These are phyloP conservation scores for Sphagnum fallax DNA, from an alignment of 228 moss, liverwort and hornwort species.

Conservation along the genomic window DNA sequence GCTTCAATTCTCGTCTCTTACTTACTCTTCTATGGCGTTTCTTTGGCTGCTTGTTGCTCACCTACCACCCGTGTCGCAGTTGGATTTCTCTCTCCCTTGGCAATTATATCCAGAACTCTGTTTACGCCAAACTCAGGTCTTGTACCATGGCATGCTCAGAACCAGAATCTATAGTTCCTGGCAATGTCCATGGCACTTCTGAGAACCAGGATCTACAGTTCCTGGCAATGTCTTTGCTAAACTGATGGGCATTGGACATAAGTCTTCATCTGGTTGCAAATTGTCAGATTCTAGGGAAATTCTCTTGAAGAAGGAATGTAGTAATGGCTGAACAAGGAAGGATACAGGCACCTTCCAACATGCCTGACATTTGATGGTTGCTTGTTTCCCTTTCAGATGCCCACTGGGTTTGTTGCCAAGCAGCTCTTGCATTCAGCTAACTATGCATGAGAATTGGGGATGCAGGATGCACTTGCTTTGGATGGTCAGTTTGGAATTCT, in stretches of 20 bases:
- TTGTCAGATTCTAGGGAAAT: not conserved
- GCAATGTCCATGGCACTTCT: not conserved
- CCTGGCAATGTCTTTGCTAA: not conserved
- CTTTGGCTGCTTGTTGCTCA: not conserved
- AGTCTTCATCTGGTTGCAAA: not conserved
- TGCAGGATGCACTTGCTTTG: slow-evolving; percentile 63
- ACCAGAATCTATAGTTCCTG: too few species aligned
- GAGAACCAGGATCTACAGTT: not conserved
- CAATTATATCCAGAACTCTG: not conserved
- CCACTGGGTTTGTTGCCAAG: not conserved
- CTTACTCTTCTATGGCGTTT: not conserved
- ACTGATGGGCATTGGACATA: not conserved
- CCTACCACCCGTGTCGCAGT: not conserved
- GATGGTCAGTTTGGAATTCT: slow-evolving; percentile 75
- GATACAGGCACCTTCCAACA: too few species aligned
- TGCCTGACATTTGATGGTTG: not conserved
- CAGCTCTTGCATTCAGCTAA: not conserved
- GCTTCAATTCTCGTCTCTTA: not conserved
- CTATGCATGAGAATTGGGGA: not conserved
- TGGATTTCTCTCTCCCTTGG: not conserved
- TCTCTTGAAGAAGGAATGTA: not conserved
- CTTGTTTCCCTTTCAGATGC: not conserved
- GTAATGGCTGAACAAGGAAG: not conserved
- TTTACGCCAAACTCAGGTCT: not conserved
- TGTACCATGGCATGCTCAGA: too few species aligned